Evolutionary conservation across 163 green algal species (phyloP).

Genomic region (Prototheca wickerhamii): DNA sequence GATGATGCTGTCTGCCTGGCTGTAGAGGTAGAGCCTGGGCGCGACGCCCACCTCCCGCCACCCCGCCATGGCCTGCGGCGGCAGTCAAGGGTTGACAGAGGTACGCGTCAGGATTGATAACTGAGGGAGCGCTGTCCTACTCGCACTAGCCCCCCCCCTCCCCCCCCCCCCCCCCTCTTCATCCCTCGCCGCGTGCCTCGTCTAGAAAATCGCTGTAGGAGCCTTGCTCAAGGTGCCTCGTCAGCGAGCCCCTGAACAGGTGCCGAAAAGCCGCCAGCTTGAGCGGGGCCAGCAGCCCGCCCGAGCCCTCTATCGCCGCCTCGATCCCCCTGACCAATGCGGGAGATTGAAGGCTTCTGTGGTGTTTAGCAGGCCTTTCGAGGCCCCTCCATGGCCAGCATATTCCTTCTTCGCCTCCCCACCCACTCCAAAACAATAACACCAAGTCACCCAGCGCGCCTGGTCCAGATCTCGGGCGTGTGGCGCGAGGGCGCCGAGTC

Average conservation of each 20-base stretch:
- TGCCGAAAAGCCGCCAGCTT: neutral
- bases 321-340: neutral
- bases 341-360: neutral
- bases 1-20: conserved; percentile 10
- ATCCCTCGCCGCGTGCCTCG: too few relatives aligned
- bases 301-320: neutral
- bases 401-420: neutral
- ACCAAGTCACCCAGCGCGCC: neutral
- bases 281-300: neutral
- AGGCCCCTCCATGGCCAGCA: neutral
- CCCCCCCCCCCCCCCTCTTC: too few relatives aligned
- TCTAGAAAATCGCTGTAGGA: neutral
- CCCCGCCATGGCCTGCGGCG: neutral
- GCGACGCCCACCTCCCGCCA: neutral
- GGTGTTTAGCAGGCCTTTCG: neutral
- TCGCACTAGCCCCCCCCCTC: too few relatives aligned
- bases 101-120: neutral
- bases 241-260: neutral
- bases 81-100: neutral
- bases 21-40: conserved; percentile 13
- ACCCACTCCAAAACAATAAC: neutral
- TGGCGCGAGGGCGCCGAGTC: neutral
- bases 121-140: neutral
- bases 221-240: neutral
- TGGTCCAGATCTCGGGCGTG: neutral